Conservation (phyloP, 306 rosid genomes). For the Fragaria vesca region DNA sequence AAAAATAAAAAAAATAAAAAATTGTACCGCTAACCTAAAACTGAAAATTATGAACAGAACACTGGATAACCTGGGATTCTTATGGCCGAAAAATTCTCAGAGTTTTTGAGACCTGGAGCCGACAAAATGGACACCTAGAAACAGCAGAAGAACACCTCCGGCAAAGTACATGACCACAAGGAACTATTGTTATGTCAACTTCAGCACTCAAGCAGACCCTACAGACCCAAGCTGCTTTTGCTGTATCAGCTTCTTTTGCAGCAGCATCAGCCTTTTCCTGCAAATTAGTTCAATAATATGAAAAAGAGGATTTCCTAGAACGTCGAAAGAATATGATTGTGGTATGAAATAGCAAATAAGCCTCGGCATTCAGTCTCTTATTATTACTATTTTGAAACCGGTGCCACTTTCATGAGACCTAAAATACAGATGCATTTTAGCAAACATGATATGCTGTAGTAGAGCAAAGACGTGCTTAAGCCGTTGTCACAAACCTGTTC, state of each 20-base stretch:
- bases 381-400: neutral
- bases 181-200: slow-evolving; percentile 76
- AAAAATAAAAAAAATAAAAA: too few species aligned
- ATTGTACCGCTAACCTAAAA: neutral
- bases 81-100: slow-evolving; percentile 80
- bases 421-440: neutral
- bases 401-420: neutral
- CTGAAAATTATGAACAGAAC: neutral
- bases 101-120: slow-evolving; percentile 75
- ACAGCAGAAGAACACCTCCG: slow-evolving; percentile 90
- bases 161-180: slow-evolving; percentile 98
- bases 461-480: slow-evolving; percentile 12
- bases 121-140: slow-evolving; percentile 87
- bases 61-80: neutral
- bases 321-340: neutral
- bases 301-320: neutral
- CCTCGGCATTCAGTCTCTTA: neutral
- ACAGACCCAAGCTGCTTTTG: slow-evolving; percentile 92
- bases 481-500: slow-evolving; percentile 71
- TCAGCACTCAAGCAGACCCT: slow-evolving; percentile 84
- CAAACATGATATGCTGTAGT: neutral
- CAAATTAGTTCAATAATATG: slow-evolving; percentile 18
- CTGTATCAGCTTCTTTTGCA: slow-evolving; percentile 85
- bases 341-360: neutral
- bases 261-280: slow-evolving; percentile 83